phyloP scores from a whole-genome alignment of 345 rosid species.

The Pugionium cornutum region DNA sequence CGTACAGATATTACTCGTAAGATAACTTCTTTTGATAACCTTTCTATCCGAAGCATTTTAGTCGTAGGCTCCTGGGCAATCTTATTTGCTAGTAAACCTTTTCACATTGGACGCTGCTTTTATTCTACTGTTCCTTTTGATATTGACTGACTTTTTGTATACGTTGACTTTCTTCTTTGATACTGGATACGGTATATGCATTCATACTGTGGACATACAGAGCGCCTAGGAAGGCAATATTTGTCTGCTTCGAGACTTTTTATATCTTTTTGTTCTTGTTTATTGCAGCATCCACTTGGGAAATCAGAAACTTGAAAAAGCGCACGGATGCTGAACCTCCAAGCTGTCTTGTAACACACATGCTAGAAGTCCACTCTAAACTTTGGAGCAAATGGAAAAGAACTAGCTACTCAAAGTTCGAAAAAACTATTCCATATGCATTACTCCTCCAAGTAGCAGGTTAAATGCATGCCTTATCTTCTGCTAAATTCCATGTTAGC shows the following conservation, averaged over 20 bases:
- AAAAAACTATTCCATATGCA: constrained; percentile 75
- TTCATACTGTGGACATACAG: constrained; percentile 19
- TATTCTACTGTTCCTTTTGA: constrained; percentile 20
- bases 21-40: constrained; percentile 29
- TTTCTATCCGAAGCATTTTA: constrained; percentile 1
- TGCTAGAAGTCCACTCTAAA: constrained; percentile 70
- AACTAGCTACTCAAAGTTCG: constrained; percentile 73
- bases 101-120: constrained; percentile 4
- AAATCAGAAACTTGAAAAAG: constrained; percentile 63
- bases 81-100: constrained; percentile 19
- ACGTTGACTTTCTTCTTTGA: constrained; percentile 15
- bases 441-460: constrained; percentile 88
- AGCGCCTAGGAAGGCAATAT: background rate
- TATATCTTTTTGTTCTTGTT: constrained; percentile 17
- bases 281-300: constrained; percentile 90
- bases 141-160: constrained; percentile 4
- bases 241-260: constrained; percentile 11
- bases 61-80: background rate
- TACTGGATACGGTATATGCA: constrained; percentile 21
- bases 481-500: background rate
- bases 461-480: constrained; percentile 33
- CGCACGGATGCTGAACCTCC: constrained; percentile 58
- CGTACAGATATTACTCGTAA: constrained; percentile 83
- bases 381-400: constrained; percentile 86
- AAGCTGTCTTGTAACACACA: constrained; percentile 80